phyloP scores from a whole-genome alignment of 2,329 filamentous ascomycete species.

The Onygena corvina region DNA sequence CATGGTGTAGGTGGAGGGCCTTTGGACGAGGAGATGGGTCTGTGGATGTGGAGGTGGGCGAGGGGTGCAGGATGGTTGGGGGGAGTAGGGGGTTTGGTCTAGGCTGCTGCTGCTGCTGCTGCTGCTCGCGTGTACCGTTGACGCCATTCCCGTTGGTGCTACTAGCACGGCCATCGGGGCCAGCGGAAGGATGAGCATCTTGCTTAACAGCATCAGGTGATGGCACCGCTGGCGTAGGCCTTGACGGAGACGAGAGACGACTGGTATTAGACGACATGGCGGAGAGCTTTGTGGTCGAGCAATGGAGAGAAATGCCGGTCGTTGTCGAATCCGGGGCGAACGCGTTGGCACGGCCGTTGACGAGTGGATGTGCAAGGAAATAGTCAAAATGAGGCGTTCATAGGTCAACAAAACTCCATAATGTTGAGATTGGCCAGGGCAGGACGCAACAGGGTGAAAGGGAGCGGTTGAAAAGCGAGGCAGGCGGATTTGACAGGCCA shows the following conservation, averaged over 20 bases:
- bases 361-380: neutral
- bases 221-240: conserved; percentile 4
- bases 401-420: conserved; percentile 5
- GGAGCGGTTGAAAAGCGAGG: neutral
- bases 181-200: conserved; percentile 6
- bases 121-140: conserved; percentile 6
- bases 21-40: conserved; percentile 9
- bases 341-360: neutral
- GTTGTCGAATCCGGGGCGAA: neutral
- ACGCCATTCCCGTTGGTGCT: conserved; percentile 3
- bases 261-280: neutral
- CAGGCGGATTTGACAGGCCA: neutral
- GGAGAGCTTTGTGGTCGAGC: neutral
- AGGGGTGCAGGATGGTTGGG: conserved; percentile 9
- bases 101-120: conserved; percentile 3
- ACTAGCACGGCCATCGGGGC: conserved; percentile 8
- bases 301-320: neutral
- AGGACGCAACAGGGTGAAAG: neutral
- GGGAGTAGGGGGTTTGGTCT: conserved; percentile 4
- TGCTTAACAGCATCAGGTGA: conserved; percentile 6
- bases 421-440: conserved; percentile 2
- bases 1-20: conserved; percentile 1
- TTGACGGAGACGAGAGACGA: conserved; percentile 7
- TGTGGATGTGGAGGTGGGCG: conserved; percentile 6
- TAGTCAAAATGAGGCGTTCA: conserved; percentile 5